Conservation (phyloP, 345 rosid species). For the Hevea brasiliensis region DNA sequence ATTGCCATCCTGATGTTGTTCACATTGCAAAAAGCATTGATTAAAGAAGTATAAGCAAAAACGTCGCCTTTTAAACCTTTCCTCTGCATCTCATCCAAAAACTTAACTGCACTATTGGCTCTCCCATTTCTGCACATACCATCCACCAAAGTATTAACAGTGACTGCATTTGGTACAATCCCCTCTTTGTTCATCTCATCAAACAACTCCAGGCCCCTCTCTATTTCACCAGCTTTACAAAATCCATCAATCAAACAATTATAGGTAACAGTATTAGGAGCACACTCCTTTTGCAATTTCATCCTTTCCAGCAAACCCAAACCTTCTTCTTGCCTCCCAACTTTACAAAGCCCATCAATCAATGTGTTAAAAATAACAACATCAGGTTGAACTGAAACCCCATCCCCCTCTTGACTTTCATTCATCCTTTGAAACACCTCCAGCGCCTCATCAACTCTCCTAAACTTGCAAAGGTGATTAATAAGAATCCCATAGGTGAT, state of each 20-base stretch:
- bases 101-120: constrained; percentile 48
- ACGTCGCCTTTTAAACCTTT: constrained; percentile 53
- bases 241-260: constrained; percentile 72
- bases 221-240: constrained; percentile 64
- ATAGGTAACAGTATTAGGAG: constrained; percentile 54
- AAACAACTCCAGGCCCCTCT: constrained; percentile 52
- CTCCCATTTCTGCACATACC: constrained; percentile 75
- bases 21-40: constrained; percentile 58
- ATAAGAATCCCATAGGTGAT: constrained; percentile 68
- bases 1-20: constrained; percentile 59
- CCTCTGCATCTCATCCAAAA: constrained; percentile 49
- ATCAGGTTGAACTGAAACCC: constrained; percentile 56
- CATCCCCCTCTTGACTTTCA: constrained; percentile 34
- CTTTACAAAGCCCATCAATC: constrained; percentile 73
- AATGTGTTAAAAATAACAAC: constrained; percentile 57
- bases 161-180: constrained; percentile 48
- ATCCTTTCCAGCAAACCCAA: constrained; percentile 49
- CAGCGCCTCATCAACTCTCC: constrained; percentile 65
- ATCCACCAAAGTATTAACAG: constrained; percentile 57
- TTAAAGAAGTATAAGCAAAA: constrained; percentile 55
- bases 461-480: constrained; percentile 56
- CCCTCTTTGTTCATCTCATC: constrained; percentile 57
- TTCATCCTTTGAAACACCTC: constrained; percentile 51
- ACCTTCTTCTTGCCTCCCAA: constrained; percentile 77
- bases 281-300: constrained; percentile 46